Conservation (phyloP, 2,329 filamentous ascomycete genomes). For the Colletotrichum sp. region DNA sequence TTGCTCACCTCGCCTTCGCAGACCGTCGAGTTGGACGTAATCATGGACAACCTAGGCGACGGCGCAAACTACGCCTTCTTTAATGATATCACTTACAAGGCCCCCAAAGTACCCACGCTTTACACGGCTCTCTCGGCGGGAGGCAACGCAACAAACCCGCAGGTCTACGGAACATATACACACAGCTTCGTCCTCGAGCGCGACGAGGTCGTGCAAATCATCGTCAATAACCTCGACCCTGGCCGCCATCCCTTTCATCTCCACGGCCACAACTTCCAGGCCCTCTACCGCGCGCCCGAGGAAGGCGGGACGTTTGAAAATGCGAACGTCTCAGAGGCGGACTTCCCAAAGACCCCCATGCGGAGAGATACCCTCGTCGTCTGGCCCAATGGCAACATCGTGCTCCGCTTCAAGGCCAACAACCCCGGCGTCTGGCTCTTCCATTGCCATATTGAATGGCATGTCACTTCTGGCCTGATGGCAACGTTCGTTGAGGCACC, state of each 20-base stretch:
- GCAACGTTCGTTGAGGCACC: slow-evolving; percentile 70
- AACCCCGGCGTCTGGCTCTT: slow-evolving; percentile 76
- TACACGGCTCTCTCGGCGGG: slow-evolving; percentile 76
- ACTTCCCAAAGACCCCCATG: slow-evolving; percentile 63
- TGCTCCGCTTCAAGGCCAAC: slow-evolving; percentile 71
- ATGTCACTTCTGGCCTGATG: slow-evolving; percentile 70
- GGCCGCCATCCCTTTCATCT: slow-evolving; percentile 79
- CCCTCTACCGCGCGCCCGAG: slow-evolving; percentile 64
- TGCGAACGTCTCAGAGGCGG: slow-evolving; percentile 45
- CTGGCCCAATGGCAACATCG: slow-evolving; percentile 69
- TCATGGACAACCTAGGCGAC: slow-evolving; percentile 65
- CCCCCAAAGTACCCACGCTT: slow-evolving; percentile 78
- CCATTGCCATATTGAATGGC: slow-evolving; percentile 85
- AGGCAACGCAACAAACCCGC: slow-evolving; percentile 61
- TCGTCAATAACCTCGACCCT: slow-evolving; percentile 78
- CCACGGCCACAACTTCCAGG: slow-evolving; percentile 79
- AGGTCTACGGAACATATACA: slow-evolving; percentile 70
- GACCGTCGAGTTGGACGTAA: slow-evolving; percentile 66
- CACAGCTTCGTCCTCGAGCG: slow-evolving; percentile 72
- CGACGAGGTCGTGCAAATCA: slow-evolving; percentile 72
- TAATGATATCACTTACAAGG: slow-evolving; percentile 79
- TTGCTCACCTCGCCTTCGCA: slow-evolving; percentile 68
- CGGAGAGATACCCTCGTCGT: slow-evolving; percentile 73
- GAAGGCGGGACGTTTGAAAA: slow-evolving; percentile 61
- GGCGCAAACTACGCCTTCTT: slow-evolving; percentile 69